These are phyloP conservation scores for Barnettozyma vustinii DNA, from an alignment of 805 yeast genomes.

Conservation along the genomic window DNA sequence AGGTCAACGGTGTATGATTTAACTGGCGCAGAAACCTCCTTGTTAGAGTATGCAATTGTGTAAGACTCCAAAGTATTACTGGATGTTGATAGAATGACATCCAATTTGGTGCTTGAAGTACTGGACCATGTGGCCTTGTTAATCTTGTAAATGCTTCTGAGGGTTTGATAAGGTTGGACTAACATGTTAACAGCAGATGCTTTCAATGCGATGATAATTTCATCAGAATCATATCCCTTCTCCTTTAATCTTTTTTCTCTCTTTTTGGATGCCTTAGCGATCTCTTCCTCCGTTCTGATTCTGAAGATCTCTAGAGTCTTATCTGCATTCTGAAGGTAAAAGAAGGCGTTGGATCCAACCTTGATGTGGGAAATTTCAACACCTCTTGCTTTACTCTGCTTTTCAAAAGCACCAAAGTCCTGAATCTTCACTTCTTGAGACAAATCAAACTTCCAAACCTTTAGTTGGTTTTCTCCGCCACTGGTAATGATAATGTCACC, in stretches of 20 bases:
- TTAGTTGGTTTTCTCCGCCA: conserved; percentile 76
- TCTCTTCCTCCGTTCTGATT: conserved; percentile 69
- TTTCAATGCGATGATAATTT: conserved; percentile 45
- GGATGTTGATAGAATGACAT: conserved; percentile 58
- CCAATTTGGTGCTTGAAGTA: conserved; percentile 42
- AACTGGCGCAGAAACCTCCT: conserved; percentile 43
- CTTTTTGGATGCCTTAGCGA: conserved; percentile 67
- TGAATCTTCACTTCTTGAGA: conserved; percentile 39
- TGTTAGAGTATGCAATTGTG: conserved; percentile 51
- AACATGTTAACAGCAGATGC: conserved; percentile 48
- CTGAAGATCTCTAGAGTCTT: conserved; percentile 76
- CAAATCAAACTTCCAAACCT: conserved; percentile 74
- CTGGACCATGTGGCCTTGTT: conserved; percentile 63
- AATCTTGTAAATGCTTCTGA: conserved; percentile 62
- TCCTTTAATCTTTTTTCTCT: conserved; percentile 75
- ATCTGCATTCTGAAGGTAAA: conserved; percentile 75
- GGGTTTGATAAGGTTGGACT: conserved; percentile 60
- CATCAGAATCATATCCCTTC: conserved; percentile 58
- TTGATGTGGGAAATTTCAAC: conserved; percentile 48
- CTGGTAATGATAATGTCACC: conserved; percentile 53
- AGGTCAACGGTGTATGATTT: conserved; percentile 59
- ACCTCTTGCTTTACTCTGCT: conserved; percentile 72
- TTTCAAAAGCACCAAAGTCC: conserved; percentile 64
- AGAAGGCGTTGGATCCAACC: conserved; percentile 36
- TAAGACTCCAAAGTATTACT: conserved; percentile 75